These are phyloP conservation scores for Fusarium sp. DNA, from an alignment of 2,329 filamentous ascomycete genomes.

Conservation along the genomic window DNA sequence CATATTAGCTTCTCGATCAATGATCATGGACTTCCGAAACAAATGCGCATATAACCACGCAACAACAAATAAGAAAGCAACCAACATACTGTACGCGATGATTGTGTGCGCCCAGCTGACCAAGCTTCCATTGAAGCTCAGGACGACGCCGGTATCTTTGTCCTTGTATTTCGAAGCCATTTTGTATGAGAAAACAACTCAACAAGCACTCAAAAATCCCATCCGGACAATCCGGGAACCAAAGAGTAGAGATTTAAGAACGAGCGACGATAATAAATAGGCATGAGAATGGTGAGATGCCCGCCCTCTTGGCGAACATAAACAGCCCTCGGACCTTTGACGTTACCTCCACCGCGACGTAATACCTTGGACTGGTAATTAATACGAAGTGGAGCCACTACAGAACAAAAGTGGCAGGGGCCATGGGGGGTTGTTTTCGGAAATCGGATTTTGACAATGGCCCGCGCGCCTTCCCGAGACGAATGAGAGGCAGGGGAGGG, in stretches of 20 bases:
- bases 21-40: not conserved
- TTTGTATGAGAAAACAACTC: conserved; percentile 39
- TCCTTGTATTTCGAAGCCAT: conserved; percentile 69
- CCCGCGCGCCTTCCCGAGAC: conserved; percentile 38
- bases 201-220: conserved; percentile 43
- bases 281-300: conserved; percentile 45
- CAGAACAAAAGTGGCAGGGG: conserved; percentile 9
- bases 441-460: conserved; percentile 41
- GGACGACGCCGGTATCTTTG: conserved; percentile 70
- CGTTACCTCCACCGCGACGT: conserved; percentile 44
- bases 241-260: conserved; percentile 30
- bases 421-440: conserved; percentile 13
- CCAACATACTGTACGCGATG: conserved; percentile 78
- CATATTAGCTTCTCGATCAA: conserved; percentile 37
- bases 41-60: conserved; percentile 6
- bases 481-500: conserved; percentile 14
- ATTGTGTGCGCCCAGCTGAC: conserved; percentile 88
- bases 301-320: conserved; percentile 31
- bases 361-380: conserved; percentile 27
- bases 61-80: not conserved
- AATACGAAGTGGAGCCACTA: conserved; percentile 39
- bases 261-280: conserved; percentile 29
- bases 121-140: conserved; percentile 86
- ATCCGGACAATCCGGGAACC: conserved; percentile 50
- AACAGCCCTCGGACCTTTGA: conserved; percentile 46